Conservation (phyloP, 2,329 filamentous ascomycete species). For the Talaromyces sp. region DNA sequence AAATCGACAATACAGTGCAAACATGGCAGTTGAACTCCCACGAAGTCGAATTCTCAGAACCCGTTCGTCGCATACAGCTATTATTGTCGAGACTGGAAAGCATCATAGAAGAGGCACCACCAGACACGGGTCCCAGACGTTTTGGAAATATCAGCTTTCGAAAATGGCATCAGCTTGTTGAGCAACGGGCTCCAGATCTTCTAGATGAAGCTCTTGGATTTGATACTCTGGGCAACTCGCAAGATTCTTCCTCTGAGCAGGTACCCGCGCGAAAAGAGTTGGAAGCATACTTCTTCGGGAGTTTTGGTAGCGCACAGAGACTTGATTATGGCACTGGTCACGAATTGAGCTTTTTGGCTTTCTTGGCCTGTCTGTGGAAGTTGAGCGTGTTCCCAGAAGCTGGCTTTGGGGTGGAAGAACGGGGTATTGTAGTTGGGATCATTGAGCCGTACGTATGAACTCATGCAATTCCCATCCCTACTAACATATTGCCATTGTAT, state of each 20-base stretch:
- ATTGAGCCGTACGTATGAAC: conserved; percentile 68
- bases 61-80: conserved; percentile 61
- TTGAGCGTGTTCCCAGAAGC: conserved; percentile 70
- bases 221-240: conserved; percentile 40
- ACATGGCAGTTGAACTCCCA: conserved; percentile 49
- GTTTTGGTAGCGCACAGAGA: conserved; percentile 82
- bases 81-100: conserved; percentile 63
- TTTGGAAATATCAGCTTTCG: conserved; percentile 93
- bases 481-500: background rate
- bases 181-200: conserved; percentile 55
- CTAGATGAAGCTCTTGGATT: conserved; percentile 56
- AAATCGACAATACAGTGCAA: conserved; percentile 40
- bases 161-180: conserved; percentile 71
- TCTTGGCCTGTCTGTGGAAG: conserved; percentile 87
- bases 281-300: conserved; percentile 73
- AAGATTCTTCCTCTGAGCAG: conserved; percentile 26
- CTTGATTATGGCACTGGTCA: conserved; percentile 96
- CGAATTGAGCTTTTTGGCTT: conserved; percentile 90
- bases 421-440: conserved; percentile 74
- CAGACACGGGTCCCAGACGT: conserved; percentile 77
- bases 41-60: conserved; percentile 49
- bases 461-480: background rate
- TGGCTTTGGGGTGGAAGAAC: conserved; percentile 57
- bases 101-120: conserved; percentile 74
- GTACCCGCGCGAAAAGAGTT: conserved; percentile 64